Percentiles rank a stretch among this genome's conserved stretches.
Conservation (phyloP, 148 eudicot genomes). For the Pouteria glomerata region DNA sequence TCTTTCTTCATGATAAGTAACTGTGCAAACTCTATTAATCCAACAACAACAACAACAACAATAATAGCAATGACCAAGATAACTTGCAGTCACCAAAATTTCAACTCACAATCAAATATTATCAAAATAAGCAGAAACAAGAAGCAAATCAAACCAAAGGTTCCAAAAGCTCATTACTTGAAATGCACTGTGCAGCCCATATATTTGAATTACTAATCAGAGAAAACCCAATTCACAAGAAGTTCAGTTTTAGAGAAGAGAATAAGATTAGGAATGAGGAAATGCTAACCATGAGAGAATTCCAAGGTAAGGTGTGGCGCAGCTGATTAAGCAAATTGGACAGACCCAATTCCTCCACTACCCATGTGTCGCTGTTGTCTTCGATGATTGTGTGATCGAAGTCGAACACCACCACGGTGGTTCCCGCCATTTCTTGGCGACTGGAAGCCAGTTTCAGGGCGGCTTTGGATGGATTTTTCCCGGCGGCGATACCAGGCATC, state of each 20-base stretch:
- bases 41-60: too few relatives aligned
- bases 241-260: not conserved
- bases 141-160: not conserved
- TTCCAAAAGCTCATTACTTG: too few relatives aligned
- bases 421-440: slow-evolving; percentile 10
- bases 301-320: slow-evolving; percentile 57
- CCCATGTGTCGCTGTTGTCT: slow-evolving; percentile 78
- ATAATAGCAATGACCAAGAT: not conserved
- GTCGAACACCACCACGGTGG: slow-evolving; percentile 50
- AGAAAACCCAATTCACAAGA: not conserved
- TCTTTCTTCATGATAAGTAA: not conserved
- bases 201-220: not conserved
- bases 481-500: not conserved
- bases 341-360: slow-evolving; percentile 51
- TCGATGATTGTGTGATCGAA: slow-evolving; percentile 73
- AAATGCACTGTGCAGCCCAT: not conserved
- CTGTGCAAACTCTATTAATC: not conserved
- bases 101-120: not conserved
- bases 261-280: not conserved
- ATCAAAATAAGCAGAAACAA: not conserved
- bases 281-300: slow-evolving; percentile 59
- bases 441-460: not conserved
- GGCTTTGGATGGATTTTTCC: too few relatives aligned
- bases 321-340: slow-evolving; percentile 49
- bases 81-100: not conserved